Evolutionary conservation across 768 basidiomycete genomes (phyloP).

Genomic region (Rhodotorula kratochvilovae): DNA sequence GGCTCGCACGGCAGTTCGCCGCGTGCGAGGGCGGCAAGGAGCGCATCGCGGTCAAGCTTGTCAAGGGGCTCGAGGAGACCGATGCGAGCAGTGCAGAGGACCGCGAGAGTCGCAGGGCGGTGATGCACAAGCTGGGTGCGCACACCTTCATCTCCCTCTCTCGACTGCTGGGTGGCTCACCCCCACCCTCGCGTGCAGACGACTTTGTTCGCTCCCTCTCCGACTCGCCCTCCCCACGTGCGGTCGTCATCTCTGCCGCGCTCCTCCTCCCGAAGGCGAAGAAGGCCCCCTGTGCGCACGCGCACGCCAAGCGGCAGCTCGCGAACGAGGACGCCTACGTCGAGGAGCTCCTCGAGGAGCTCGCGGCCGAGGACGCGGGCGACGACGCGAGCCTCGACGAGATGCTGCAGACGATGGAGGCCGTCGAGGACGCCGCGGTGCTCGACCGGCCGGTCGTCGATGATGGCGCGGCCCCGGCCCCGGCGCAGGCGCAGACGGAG

Average conservation of each 20-base stretch:
- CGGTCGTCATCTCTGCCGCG: constrained; percentile 25
- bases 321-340: constrained; percentile 18
- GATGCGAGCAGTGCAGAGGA: background rate
- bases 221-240: background rate
- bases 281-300: too few relatives aligned
- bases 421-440: background rate
- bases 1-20: constrained; percentile 10
- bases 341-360: constrained; percentile 28
- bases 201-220: background rate
- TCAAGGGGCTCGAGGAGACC: background rate
- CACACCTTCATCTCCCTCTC: background rate
- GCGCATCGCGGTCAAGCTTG: background rate
- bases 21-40: constrained; percentile 6
- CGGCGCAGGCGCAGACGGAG: background rate
- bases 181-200: background rate
- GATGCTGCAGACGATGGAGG: too few relatives aligned
- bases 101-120: background rate
- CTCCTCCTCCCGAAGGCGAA: background rate
- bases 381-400: too few relatives aligned
- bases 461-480: background rate
- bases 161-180: background rate
- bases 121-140: constrained; percentile 13
- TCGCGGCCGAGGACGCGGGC: constrained; percentile 2
- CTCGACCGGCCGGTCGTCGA: too few relatives aligned
- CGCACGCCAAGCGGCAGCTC: too few relatives aligned